A percentile compares a stretch with the other conserved stretches of the same genome.
Conservation (phyloP, 305 asterid species). For the Fraxinus greggii region DNA sequence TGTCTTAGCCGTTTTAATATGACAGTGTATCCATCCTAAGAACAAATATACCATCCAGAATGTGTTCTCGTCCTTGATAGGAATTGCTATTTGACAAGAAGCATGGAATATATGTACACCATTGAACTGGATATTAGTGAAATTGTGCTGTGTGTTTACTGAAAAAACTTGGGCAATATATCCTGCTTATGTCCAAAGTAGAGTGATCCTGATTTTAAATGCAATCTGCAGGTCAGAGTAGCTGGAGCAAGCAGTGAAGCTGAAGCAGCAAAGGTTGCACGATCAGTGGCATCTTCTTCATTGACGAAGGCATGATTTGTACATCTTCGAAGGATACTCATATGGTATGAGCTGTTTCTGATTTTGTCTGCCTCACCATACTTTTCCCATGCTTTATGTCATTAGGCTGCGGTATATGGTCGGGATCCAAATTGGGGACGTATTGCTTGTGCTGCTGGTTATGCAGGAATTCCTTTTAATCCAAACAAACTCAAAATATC, state of each 20-base stretch:
- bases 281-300: constrained; percentile 94
- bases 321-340: constrained; percentile 3
- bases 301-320: constrained; percentile 64
- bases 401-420: constrained; percentile 89
- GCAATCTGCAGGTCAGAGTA: constrained; percentile 61
- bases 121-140: background rate
- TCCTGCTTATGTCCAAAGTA: background rate
- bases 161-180: background rate
- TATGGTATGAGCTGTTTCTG: constrained; percentile 9
- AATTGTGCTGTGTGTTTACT: background rate
- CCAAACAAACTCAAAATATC: constrained; percentile 66
- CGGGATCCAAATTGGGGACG: constrained; percentile 99
- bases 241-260: constrained; percentile 77
- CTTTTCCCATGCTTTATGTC: constrained; percentile 12
- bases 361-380: constrained; percentile 12
- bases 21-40: background rate
- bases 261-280: constrained; percentile 86
- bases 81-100: background rate
- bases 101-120: background rate
- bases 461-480: constrained; percentile 78
- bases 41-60: background rate
- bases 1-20: background rate
- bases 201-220: constrained; percentile 16
- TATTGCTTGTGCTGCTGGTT: constrained; percentile 95
- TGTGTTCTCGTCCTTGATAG: background rate